phyloP scores from a whole-genome alignment of 306 rosid species.

The Pyrus communis region DNA sequence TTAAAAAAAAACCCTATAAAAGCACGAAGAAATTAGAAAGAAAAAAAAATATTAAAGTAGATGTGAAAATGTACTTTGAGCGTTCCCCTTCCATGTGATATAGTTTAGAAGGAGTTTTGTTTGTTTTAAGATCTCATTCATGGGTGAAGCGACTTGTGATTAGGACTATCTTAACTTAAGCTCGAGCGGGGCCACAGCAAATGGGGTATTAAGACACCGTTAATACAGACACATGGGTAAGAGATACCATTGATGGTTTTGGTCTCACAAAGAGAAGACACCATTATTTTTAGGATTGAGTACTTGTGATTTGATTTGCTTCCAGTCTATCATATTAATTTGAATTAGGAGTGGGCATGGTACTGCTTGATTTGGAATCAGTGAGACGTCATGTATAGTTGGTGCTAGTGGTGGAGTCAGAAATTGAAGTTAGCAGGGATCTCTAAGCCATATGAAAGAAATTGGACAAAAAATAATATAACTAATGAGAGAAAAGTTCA shows the following conservation, averaged over 20 bases:
- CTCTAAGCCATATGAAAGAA: too few relatives aligned
- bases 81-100: neutral
- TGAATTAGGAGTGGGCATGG: neutral
- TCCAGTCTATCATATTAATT: neutral
- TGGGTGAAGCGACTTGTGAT: neutral
- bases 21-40: neutral
- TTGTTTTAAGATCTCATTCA: neutral
- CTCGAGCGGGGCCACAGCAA: neutral
- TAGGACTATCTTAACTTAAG: neutral
- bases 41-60: neutral
- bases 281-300: neutral
- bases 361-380: too few relatives aligned
- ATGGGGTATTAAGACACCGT: neutral
- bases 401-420: too few relatives aligned
- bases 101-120: neutral
- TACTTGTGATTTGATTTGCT: neutral
- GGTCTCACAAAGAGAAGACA: neutral
- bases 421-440: too few relatives aligned
- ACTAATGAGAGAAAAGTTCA: too few relatives aligned
- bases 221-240: neutral
- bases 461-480: too few relatives aligned
- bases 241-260: neutral
- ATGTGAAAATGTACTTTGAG: neutral
- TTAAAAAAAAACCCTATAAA: too few relatives aligned
- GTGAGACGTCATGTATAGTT: too few relatives aligned